Conservation (phyloP, 495 filamentous ascomycete species). For the Penicillium fimorum region DNA sequence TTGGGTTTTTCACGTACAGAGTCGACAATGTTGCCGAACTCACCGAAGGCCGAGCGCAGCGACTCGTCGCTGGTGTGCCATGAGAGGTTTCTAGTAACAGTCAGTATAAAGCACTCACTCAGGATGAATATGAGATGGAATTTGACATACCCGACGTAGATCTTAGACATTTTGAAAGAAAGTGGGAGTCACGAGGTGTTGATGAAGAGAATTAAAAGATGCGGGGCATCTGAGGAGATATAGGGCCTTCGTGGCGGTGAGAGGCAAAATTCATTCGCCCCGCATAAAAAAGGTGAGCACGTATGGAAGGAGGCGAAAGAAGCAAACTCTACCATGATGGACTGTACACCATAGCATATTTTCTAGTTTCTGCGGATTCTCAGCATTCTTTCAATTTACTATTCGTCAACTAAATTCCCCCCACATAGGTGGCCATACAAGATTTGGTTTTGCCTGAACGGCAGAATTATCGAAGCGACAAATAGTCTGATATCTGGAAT, state of each 20-base stretch:
- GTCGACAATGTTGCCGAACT: conserved; percentile 15
- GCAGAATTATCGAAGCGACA: conserved; percentile 1
- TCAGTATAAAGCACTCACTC: not conserved
- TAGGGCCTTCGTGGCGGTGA: conserved; percentile 6
- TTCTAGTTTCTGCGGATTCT: not conserved
- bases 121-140: not conserved
- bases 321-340: not conserved
- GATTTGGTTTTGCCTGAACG: not conserved
- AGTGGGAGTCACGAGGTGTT: not conserved
- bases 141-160: conserved; percentile 17
- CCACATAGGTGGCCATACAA: not conserved
- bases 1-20: conserved; percentile 8
- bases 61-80: conserved; percentile 16
- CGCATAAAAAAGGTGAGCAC: not conserved
- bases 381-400: not conserved
- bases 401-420: not conserved
- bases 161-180: conserved; percentile 18
- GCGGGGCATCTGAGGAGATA: conserved; percentile 12
- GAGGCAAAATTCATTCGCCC: conserved; percentile 4
- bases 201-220: conserved; percentile 12
- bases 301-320: not conserved
- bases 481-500: not conserved
- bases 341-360: not conserved
- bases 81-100: conserved; percentile 14
- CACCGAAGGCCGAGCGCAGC: conserved; percentile 11